Percentiles rank a stretch among this genome's conserved stretches.
Evolutionary conservation across 73 alveolate species (phyloP).

Genomic region (Stentor roeselii): DNA sequence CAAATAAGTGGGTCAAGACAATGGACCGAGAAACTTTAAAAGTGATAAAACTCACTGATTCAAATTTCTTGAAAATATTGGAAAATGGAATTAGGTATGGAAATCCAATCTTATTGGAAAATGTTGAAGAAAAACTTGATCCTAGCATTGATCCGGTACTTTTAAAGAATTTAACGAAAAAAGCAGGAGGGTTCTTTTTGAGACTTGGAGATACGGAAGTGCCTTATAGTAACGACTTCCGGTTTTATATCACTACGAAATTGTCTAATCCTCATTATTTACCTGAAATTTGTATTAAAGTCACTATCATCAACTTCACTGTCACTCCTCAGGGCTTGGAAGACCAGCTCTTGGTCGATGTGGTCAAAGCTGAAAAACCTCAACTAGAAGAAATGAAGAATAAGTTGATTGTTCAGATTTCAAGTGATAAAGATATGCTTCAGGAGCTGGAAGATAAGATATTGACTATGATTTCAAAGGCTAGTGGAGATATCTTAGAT

Average conservation of each 20-base stretch:
- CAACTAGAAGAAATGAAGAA: slow-evolving; percentile 97
- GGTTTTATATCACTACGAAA: slow-evolving; percentile 97
- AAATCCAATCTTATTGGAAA: slow-evolving; percentile 95
- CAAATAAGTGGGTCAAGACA: slow-evolving; percentile 99
- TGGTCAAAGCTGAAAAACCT: slow-evolving; percentile 97
- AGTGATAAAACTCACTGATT: slow-evolving; percentile 90
- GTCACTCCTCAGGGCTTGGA: slow-evolving; percentile 99
- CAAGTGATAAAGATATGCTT: slow-evolving; percentile 93
- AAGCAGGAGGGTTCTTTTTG: slow-evolving; percentile 88
- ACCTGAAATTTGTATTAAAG: slow-evolving; percentile 99
- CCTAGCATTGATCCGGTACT: slow-evolving; percentile 99
- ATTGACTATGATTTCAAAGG: slow-evolving; percentile 92
- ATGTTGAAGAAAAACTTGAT: slow-evolving; percentile 98
- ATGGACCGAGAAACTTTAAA: slow-evolving; percentile 89
- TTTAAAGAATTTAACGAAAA: slow-evolving; percentile 89
- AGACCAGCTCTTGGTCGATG: slow-evolving; percentile 99
- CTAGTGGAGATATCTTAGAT: slow-evolving; percentile 95
- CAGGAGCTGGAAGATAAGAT: slow-evolving; percentile 80
- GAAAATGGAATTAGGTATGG: slow-evolving; percentile 98
- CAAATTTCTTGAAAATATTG: slow-evolving; percentile 93
- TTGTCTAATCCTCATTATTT: slow-evolving; percentile 99
- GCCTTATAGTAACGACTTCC: slow-evolving; percentile 95
- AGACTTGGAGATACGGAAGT: slow-evolving; percentile 97
- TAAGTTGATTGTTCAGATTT: slow-evolving; percentile 87
- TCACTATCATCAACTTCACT: slow-evolving; percentile 98